Percentiles rank a stretch among this genome's conserved stretches.
Conservation (phyloP, 352 stramenopile genomes). For the Thalassiosira exigua region DNA sequence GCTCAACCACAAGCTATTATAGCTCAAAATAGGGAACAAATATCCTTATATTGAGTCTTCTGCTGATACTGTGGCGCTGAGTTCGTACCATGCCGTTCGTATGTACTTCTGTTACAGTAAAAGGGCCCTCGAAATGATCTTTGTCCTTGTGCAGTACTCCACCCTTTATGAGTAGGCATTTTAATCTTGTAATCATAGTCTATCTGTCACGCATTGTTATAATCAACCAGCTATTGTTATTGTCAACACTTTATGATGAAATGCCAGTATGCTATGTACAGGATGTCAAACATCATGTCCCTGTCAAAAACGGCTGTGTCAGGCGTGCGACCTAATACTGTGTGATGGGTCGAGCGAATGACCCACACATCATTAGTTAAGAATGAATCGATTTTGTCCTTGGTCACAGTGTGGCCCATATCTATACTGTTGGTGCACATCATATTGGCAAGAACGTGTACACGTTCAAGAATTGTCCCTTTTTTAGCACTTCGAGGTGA, state of each 20-base stretch:
- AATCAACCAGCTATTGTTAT: constrained; percentile 24
- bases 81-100: constrained; percentile 30
- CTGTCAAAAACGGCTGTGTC: constrained; percentile 57
- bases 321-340: constrained; percentile 47
- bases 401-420: constrained; percentile 11
- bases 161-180: constrained; percentile 32
- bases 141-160: constrained; percentile 30
- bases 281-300: constrained; percentile 57
- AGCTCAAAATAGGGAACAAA: constrained; percentile 13
- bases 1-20: no score
- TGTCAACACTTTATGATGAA: constrained; percentile 41
- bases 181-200: constrained; percentile 27
- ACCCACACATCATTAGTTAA: constrained; percentile 36
- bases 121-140: neutral
- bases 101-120: constrained; percentile 23
- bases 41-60: constrained; percentile 33
- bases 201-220: constrained; percentile 35
- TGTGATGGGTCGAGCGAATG: constrained; percentile 54
- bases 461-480: constrained; percentile 53
- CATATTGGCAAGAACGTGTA: constrained; percentile 49
- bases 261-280: constrained; percentile 50
- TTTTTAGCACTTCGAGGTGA: no score
- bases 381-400: constrained; percentile 26
- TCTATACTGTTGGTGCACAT: constrained; percentile 46
- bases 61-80: constrained; percentile 14